Evolutionary conservation across 2,329 filamentous ascomycete genomes (phyloP), one percentile per base, ranked within the genome.

Genomic region (Beauveria medogensis): DNA sequence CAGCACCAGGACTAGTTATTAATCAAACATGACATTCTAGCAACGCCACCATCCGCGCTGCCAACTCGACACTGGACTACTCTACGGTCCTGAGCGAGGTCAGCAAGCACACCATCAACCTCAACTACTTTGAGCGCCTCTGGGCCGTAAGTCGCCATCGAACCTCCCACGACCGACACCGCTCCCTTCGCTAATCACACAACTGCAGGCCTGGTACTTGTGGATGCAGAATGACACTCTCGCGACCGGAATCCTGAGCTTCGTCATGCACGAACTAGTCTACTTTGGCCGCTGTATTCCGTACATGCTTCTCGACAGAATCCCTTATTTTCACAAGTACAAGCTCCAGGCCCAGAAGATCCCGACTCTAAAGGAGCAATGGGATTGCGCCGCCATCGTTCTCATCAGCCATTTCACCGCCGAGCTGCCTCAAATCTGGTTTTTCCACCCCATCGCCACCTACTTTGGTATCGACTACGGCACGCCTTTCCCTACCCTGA

Each of bases 221-320:
- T 99, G 87, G 83, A 96, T 97, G 89, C 91, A 96, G 75, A 99
- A 99, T 74, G 94, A 99, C 77, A 88, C 90, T 59, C 86, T 99
- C 64, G 94, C 94, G 63, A 99, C 94, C 3, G 94, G 94, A 63
- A 94, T 99, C 79, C 89, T 97, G 90, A 96, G 92, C 69, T 99
- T 99, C 75, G 77, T 88, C 67, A 91, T 97, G 85, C 94, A 99
- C 80, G 94, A 99, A 77, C 60, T 86, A 46, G 84, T 99, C 70
- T 99, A 99, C 81, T 99, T 97, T 71, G 94, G 94, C 68, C 87
- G 94, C 67, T 89, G 80, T 69, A 72, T 97, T 63, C 94, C 94
- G 1, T 99, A 91, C 86, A 90, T 97, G 68, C 87, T 99, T 64
- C 90, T 97, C 77, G 93, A 96, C 74, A 80, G 80, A 67, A 89